A percentile compares a stretch with the other conserved stretches of the same genome.
Conservation (phyloP, 805 yeast species). For the Teunomyces stri region DNA sequence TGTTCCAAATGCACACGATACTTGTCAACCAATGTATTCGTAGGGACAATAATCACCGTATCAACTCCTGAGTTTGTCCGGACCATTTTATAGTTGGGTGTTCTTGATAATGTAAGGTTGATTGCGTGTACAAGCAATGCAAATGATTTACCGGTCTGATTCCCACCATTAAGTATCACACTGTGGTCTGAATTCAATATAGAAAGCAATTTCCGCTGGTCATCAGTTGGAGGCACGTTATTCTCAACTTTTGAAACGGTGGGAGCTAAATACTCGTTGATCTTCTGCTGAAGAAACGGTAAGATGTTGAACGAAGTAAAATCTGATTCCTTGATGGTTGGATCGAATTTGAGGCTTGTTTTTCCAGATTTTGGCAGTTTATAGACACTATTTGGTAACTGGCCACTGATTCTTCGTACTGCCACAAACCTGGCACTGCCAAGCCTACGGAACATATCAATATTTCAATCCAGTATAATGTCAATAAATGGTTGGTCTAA, state of each 20-base stretch:
- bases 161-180: constrained; percentile 12
- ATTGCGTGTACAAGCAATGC: constrained; percentile 17
- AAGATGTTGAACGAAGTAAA: constrained; percentile 21
- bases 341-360: constrained; percentile 7
- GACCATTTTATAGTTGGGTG: constrained; percentile 16
- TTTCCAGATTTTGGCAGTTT: neutral
- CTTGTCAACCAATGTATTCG: constrained; percentile 17
- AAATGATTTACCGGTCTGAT: constrained; percentile 20
- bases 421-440: neutral
- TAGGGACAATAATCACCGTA: constrained; percentile 24
- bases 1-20: constrained; percentile 11
- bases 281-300: constrained; percentile 21
- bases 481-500: no score
- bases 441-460: no score
- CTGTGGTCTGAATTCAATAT: constrained; percentile 16
- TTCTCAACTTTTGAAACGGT: neutral
- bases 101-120: constrained; percentile 16
- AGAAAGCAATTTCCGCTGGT: constrained; percentile 19
- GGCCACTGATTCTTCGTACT: neutral
- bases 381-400: no score
- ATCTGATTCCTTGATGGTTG: constrained; percentile 9
- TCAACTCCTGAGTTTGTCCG: constrained; percentile 11
- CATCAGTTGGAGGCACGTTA: constrained; percentile 18
- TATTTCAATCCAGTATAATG: no score
- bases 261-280: constrained; percentile 14